phyloP scores from a whole-genome alignment of 129 eudicot species.

The Saussurea involucrata region DNA sequence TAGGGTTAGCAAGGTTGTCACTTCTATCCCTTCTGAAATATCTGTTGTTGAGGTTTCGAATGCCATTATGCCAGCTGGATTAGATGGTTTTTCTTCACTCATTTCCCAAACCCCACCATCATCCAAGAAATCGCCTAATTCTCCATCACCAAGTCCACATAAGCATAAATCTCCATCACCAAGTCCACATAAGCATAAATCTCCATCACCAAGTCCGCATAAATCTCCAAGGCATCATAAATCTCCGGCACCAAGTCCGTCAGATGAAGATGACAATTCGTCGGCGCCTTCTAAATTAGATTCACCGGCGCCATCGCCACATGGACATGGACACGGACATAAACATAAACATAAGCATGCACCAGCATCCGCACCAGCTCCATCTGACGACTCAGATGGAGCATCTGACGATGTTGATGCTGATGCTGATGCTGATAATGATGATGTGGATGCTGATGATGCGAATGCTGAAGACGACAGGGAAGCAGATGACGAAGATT shows the following conservation, averaged over 20 bases:
- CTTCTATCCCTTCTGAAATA: not conserved
- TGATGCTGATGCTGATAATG: not conserved
- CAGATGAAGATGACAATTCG: not conserved
- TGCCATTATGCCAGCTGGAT: not conserved
- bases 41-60: not conserved
- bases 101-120: not conserved
- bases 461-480: not conserved
- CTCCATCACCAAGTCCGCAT: not conserved
- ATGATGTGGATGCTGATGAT: not conserved
- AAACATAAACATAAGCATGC: not conserved
- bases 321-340: not conserved
- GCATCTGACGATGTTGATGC: not conserved
- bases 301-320: not conserved
- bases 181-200: not conserved
- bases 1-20: conserved; percentile 13
- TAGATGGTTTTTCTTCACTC: not conserved
- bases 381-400: not conserved
- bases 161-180: not conserved
- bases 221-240: not conserved
- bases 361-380: not conserved
- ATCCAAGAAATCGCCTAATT: too few relatives aligned
- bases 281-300: not conserved
- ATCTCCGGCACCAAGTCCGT: not conserved
- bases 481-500: not conserved
- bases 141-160: not conserved